These are phyloP conservation scores for Penicillium odoratum DNA, from an alignment of 495 filamentous ascomycete species.

Conservation along the genomic window DNA sequence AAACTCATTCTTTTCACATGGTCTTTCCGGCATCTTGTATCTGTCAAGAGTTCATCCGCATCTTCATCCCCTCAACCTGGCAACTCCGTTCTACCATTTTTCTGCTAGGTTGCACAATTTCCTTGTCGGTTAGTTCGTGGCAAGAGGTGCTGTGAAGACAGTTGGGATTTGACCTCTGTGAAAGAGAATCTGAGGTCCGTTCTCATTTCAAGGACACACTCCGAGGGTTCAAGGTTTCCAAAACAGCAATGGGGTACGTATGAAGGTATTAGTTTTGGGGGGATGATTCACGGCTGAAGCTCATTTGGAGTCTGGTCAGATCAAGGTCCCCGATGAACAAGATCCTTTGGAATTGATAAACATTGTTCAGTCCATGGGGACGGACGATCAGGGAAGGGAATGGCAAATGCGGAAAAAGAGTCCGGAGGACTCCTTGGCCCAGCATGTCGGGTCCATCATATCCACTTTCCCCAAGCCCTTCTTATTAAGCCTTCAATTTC, in stretches of 20 bases:
- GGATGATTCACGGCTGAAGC: background rate
- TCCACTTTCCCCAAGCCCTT: background rate
- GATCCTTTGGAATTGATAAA: background rate
- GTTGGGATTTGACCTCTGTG: background rate
- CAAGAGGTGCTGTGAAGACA: background rate
- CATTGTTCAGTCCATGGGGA: background rate
- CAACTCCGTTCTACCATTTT: background rate
- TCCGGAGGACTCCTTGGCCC: background rate
- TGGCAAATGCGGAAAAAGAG: background rate
- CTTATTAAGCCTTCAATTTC: background rate
- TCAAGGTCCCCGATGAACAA: background rate
- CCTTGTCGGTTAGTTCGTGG: background rate
- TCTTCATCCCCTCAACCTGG: background rate
- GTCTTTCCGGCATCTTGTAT: background rate
- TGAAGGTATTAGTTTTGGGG: background rate
- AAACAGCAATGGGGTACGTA: background rate
- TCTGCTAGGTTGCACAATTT: background rate
- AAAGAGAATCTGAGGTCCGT: background rate
- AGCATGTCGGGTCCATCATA: background rate
- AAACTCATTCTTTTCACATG: background rate
- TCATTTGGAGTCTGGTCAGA: background rate
- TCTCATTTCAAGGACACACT: background rate
- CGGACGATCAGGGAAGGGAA: background rate
- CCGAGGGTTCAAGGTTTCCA: background rate
- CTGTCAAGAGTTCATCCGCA: background rate